phyloP scores from a whole-genome alignment of 164 flowering plant species.

The Aristolochia contorta region DNA sequence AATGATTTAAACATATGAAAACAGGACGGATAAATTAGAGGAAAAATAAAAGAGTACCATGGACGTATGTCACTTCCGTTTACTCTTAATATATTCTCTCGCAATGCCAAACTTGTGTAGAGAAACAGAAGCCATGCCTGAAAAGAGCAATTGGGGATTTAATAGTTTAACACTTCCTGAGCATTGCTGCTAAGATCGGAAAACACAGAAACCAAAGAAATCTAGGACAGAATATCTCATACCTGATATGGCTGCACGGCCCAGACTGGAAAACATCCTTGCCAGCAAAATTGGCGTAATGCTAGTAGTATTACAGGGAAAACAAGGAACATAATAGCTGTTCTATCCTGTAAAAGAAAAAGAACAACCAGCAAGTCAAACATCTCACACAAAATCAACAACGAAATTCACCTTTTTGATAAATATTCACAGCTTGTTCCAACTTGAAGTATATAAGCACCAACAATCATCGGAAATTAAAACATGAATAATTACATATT shows the following conservation, averaged over 20 bases:
- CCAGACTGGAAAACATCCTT: conserved; percentile 87
- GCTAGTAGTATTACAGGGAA: conserved; percentile 67
- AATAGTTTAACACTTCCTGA: too few relatives aligned
- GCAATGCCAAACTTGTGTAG: conserved; percentile 85
- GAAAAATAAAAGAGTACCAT: conserved; percentile 40
- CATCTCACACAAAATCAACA: neutral
- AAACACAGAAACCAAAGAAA: conserved; percentile 1
- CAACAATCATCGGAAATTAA: too few relatives aligned
- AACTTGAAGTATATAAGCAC: neutral
- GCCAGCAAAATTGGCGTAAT: conserved; percentile 65
- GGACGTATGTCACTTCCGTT: conserved; percentile 98
- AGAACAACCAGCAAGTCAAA: neutral
- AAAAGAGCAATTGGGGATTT: neutral
- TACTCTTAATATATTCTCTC: conserved; percentile 81
- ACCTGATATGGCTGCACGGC: conserved; percentile 98
- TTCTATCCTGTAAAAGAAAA: conserved; percentile 60
- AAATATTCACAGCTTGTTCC: neutral
- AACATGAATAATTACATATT: too few relatives aligned
- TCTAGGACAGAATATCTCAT: conserved; percentile 2
- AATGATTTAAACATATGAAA: neutral
- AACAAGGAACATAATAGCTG: conserved; percentile 71
- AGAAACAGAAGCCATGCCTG: conserved; percentile 95
- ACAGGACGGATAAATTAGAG: neutral
- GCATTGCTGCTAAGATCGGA: neutral
- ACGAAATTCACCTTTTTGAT: neutral